A percentile compares a stretch with the other conserved stretches of the same genome.
phyloP scores from a whole-genome alignment of 305 asterid genomes.

The Fraxinus angustifolia region DNA sequence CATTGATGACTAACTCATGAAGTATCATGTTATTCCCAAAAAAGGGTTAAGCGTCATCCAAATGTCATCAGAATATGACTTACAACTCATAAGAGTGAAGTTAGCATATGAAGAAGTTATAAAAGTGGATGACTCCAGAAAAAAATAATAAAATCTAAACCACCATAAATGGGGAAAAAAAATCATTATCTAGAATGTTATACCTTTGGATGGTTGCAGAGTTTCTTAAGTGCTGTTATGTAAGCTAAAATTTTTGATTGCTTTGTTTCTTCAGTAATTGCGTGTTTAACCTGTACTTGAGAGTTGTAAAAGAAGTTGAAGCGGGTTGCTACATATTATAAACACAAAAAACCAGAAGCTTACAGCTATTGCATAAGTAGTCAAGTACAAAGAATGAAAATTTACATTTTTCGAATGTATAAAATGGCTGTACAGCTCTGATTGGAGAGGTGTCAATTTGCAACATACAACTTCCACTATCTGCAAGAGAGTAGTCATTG shows the following conservation, averaged over 20 bases:
- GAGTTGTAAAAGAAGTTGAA: slow-evolving; percentile 23
- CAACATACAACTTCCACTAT: slow-evolving; percentile 93
- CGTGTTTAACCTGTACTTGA: slow-evolving; percentile 72
- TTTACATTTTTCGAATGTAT: slow-evolving; percentile 94
- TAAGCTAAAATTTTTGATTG: slow-evolving; percentile 83
- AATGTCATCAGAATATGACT: slow-evolving; percentile 15
- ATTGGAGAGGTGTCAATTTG: slow-evolving; percentile 87
- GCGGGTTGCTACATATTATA: slow-evolving; percentile 12
- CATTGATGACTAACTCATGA: background rate
- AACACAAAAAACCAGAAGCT: slow-evolving; percentile 19
- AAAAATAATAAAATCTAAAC: slow-evolving; percentile 17
- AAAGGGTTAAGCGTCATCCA: slow-evolving; percentile 4
- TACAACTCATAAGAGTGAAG: background rate
- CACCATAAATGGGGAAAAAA: background rate
- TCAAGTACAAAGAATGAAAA: slow-evolving; percentile 15
- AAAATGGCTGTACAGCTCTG: slow-evolving; percentile 80
- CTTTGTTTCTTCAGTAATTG: slow-evolving; percentile 80
- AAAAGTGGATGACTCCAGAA: background rate
- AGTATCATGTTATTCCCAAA: slow-evolving; percentile 4
- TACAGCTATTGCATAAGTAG: slow-evolving; percentile 14
- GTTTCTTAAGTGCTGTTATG: slow-evolving; percentile 95
- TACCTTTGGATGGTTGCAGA: slow-evolving; percentile 99
- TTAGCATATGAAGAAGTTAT: slow-evolving; percentile 11
- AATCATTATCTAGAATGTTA: slow-evolving; percentile 10
- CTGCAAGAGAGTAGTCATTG: slow-evolving; percentile 39